These are phyloP conservation scores for Penicillium sp. DNA, from an alignment of 2,329 filamentous ascomycete species.

Conservation along the genomic window DNA sequence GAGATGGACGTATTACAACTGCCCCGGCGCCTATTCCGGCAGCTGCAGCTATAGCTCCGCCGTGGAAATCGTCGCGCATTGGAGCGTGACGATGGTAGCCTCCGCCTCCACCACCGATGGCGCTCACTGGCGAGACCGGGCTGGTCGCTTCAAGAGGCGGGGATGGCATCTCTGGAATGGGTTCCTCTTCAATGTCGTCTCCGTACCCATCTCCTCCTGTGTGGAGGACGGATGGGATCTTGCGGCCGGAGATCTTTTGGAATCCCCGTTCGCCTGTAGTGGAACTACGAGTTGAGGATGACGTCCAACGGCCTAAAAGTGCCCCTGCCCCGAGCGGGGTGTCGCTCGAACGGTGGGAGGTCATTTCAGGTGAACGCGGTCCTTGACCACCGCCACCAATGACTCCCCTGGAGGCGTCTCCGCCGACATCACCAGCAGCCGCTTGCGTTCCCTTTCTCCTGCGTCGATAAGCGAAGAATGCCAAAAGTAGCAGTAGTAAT, in stretches of 20 bases:
- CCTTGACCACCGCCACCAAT: constrained; percentile 20
- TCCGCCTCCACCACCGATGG: neutral
- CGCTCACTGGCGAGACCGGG: constrained; percentile 15
- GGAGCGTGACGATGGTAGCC: constrained; percentile 16
- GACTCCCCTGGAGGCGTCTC: constrained; percentile 13
- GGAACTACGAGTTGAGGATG: constrained; percentile 32
- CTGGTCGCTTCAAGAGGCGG: constrained; percentile 12
- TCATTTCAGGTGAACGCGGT: constrained; percentile 25
- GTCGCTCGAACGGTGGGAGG: constrained; percentile 35
- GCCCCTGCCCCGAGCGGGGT: constrained; percentile 37
- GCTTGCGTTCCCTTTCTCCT: constrained; percentile 14
- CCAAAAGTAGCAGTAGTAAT: constrained; percentile 47
- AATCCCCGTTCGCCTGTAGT: constrained; percentile 44
- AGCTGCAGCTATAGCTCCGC: constrained; percentile 19
- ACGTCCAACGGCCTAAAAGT: constrained; percentile 40
- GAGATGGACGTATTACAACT: constrained; percentile 40
- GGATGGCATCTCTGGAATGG: constrained; percentile 16
- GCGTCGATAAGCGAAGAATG: constrained; percentile 23
- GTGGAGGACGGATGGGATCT: constrained; percentile 44
- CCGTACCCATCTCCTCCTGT: constrained; percentile 46
- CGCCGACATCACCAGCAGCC: constrained; percentile 12
- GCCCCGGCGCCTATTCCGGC: constrained; percentile 25
- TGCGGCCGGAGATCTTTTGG: constrained; percentile 47
- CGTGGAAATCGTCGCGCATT: constrained; percentile 25
- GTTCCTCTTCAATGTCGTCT: constrained; percentile 28